phyloP scores from a whole-genome alignment of 306 rosid genomes.

The Malus sylvestris region DNA sequence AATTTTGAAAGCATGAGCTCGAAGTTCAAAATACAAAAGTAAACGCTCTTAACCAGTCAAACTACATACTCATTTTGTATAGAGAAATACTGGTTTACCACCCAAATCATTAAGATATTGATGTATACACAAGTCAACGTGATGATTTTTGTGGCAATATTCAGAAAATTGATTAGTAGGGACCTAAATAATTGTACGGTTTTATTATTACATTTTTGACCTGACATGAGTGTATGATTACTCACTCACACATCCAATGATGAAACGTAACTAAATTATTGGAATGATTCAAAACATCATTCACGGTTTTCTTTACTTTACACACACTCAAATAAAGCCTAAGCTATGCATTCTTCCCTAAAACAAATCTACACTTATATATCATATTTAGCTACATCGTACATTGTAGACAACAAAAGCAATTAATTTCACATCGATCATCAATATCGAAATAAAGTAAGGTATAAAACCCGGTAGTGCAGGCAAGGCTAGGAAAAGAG shows the following conservation, averaged over 20 bases:
- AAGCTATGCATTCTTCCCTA: not conserved
- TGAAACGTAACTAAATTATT: not conserved
- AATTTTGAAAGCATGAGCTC: too few relatives aligned
- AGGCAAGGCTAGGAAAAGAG: not conserved
- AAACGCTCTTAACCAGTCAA: too few relatives aligned
- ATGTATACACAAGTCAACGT: not conserved
- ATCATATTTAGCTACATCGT: too few relatives aligned
- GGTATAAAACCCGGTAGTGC: too few relatives aligned
- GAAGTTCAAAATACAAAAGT: too few relatives aligned
- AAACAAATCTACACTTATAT: not conserved
- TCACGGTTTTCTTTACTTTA: not conserved
- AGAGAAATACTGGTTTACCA: too few relatives aligned
- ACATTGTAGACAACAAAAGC: fast-evolving
- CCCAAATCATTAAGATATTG: too few relatives aligned
- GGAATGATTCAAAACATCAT: not conserved
- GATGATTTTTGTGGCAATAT: not conserved
- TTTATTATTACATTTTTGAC: not conserved
- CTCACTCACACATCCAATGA: not conserved
- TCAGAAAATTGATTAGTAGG: not conserved
- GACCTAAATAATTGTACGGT: not conserved
- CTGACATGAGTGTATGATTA: not conserved
- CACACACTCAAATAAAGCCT: not conserved
- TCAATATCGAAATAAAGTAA: too few relatives aligned
- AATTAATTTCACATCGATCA: too few relatives aligned
- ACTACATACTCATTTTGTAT: too few relatives aligned